Evolutionary conservation across 805 yeast genomes (phyloP), one percentile per base, ranked within the genome.

Genomic region (Ogataea trehaloabstinens): DNA sequence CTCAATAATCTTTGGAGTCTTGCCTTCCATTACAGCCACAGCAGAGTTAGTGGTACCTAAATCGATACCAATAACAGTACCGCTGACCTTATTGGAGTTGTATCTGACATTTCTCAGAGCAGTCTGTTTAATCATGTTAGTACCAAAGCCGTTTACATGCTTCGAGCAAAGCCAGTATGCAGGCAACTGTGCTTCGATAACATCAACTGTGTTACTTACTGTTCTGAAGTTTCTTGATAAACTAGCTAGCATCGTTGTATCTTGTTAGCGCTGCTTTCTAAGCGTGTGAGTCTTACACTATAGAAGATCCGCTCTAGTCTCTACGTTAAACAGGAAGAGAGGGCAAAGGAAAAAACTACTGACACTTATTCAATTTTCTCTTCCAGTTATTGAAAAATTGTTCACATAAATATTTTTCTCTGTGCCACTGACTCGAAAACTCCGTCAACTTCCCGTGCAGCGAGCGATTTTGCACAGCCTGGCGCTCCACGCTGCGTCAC

Each of bases 1-100:
- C 61, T 84, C 90, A 35, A 85, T 71, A 42, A 85, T 82, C 44
- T 69, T 68, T 19, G 88, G 80, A 20, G 73, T 70, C 47, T 76
- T 68, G 32, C 83, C 82, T 51, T 76, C 76, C 67, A 82, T 80
- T 40, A 82, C 67, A 8, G 95, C 95, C 22, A 85, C 91, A 2
- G 93, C 95, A 31, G 91, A 83, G 64, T 85, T 85, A 31, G 95
- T 85, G 17, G 95, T 85, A 19, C 95, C 95, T 40, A 85, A 63
- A 61, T 85, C 95, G 46, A 85, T 85, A 41, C 95, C 95, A 35
- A 83, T 76, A 4, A 83, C 88, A 40, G 65, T 55, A 46, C 69
- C 69, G 40, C 53, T 51, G 30, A 62, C 63, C 51, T 64, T 61
- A 49, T 51, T 53, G 38, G 65, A 60, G 49, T 61, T 60, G 48